Conservation (phyloP, 768 basidiomycete genomes). For the Strobilomyces dryophilus region DNA sequence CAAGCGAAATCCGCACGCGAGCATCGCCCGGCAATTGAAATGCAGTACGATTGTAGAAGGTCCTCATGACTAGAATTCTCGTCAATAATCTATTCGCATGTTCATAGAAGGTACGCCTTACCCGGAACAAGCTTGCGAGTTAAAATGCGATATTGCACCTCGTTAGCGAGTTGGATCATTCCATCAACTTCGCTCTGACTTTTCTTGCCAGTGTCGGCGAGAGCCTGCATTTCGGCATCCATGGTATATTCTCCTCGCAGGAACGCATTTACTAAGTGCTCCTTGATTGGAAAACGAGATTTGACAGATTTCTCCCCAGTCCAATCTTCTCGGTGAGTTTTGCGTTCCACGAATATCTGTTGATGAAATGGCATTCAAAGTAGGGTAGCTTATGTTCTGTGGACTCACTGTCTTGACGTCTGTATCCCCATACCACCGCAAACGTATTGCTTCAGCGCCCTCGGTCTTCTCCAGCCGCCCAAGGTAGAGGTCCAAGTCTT, state of each 20-base stretch:
- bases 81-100: not conserved
- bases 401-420: conserved; percentile 67
- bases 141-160: conserved; percentile 89
- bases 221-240: conserved; percentile 86
- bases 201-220: conserved; percentile 90
- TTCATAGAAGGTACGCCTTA: conserved; percentile 30
- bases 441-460: conserved; percentile 93
- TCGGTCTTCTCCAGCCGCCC: conserved; percentile 98
- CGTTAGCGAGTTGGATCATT: conserved; percentile 96
- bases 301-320: conserved; percentile 99
- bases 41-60: conserved; percentile 98
- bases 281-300: conserved; percentile 93
- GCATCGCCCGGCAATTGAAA: conserved; percentile 99
- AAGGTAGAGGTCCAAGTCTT: conserved; percentile 92
- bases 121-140: conserved; percentile 81
- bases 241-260: conserved; percentile 86
- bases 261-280: conserved; percentile 89
- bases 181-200: conserved; percentile 83
- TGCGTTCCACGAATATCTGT: conserved; percentile 84
- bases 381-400: not conserved
- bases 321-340: conserved; percentile 97
- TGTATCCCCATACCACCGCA: conserved; percentile 96
- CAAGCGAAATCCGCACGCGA: conserved; percentile 96
- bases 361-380: not conserved
- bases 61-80: conserved; percentile 70